phyloP scores from a whole-genome alignment of 768 basidiomycete genomes.

The Phaffia australis region DNA sequence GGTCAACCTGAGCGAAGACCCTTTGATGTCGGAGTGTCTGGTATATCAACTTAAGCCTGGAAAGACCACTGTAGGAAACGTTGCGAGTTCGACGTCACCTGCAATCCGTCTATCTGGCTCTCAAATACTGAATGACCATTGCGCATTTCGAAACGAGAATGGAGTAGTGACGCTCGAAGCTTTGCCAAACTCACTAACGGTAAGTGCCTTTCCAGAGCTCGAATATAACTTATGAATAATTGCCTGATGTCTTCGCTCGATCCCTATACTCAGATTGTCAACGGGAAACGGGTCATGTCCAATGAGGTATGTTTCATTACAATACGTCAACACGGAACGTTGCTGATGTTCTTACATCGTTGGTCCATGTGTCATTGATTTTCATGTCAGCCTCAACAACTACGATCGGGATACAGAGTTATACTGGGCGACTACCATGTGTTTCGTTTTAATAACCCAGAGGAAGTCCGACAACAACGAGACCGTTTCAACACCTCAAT shows the following conservation, averaged over 20 bases:
- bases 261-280: constrained; percentile 58
- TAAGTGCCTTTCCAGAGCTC: constrained; percentile 39
- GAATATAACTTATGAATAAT: background rate
- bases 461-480: constrained; percentile 82
- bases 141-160: constrained; percentile 74
- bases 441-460: constrained; percentile 72
- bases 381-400: constrained; percentile 53
- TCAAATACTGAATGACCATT: constrained; percentile 85
- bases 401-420: constrained; percentile 88
- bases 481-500: constrained; percentile 64
- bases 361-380: background rate
- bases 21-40: constrained; percentile 28
- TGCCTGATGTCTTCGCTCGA: constrained; percentile 6
- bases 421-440: constrained; percentile 97
- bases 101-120: constrained; percentile 87
- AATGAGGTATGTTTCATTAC: constrained; percentile 50
- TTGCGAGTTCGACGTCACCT: constrained; percentile 68
- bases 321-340: too few relatives aligned
- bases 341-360: background rate
- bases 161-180: constrained; percentile 74
- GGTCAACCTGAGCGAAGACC: constrained; percentile 62
- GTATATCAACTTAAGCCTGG: constrained; percentile 75
- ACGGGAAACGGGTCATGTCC: constrained; percentile 74
- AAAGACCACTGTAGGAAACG: constrained; percentile 67
- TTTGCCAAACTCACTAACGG: constrained; percentile 70